Conservation (phyloP, 2,329 filamentous ascomycete genomes). For the Aspergillus brasiliensis region DNA sequence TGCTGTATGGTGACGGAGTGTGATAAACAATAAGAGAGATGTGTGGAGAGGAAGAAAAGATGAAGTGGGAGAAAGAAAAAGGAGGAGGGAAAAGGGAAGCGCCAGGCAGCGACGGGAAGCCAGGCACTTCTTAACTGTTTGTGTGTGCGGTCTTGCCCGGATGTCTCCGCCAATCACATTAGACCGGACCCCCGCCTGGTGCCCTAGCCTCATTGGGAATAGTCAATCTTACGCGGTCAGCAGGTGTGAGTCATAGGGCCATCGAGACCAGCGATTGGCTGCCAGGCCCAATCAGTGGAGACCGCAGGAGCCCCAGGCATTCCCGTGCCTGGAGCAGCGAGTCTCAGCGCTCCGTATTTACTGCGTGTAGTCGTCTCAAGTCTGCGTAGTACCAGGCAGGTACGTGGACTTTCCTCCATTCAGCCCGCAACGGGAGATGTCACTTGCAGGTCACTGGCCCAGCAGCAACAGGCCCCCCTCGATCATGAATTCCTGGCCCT, state of each 20-base stretch:
- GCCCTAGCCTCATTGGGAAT: constrained; percentile 13
- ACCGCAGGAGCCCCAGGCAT: constrained; percentile 18
- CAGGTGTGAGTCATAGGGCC: constrained; percentile 42
- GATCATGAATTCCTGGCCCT: neutral
- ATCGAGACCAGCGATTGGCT: constrained; percentile 28
- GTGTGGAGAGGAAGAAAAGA: constrained; percentile 17
- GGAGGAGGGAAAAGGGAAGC: constrained; percentile 22
- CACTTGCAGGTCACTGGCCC: neutral
- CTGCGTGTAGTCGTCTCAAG: too few relatives aligned
- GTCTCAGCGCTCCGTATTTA: too few relatives aligned
- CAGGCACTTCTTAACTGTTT: constrained; percentile 43
- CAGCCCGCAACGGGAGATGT: neutral
- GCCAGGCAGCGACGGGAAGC: constrained; percentile 41
- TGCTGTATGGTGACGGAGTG: constrained; percentile 25
- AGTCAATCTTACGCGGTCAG: constrained; percentile 21
- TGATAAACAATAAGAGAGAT: constrained; percentile 9
- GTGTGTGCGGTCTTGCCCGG: constrained; percentile 23
- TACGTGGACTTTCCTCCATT: neutral
- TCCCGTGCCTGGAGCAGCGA: constrained; percentile 9
- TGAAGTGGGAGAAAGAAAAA: constrained; percentile 14
- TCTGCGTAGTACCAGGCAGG: neutral
- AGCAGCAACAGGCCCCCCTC: neutral
- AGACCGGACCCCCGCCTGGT: constrained; percentile 16
- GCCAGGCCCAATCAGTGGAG: neutral
- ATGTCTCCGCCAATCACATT: constrained; percentile 28